Evolutionary conservation across 2,329 filamentous ascomycete genomes (phyloP), one percentile per base, ranked within the genome.

Genomic region (Cercospora nicotianae): DNA sequence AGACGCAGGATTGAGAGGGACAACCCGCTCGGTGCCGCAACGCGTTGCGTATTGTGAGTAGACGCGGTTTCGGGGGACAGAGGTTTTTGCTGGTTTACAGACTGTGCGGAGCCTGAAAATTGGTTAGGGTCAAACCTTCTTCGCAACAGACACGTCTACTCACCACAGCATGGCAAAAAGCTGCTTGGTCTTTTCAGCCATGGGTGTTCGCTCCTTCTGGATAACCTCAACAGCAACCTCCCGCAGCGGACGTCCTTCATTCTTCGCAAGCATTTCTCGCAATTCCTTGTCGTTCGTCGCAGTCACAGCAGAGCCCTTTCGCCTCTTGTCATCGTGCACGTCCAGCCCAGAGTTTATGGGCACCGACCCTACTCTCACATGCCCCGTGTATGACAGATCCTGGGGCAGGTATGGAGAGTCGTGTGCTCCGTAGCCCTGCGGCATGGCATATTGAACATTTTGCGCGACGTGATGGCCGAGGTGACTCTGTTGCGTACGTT

Each of bases 1-100:
- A 30, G 94, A 98, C 9, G 95, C 95, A 51, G 95, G 95, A 77
- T 99, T 99, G 66, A 99, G 82, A 9, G 97, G 94, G 0, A 95
- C 96, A 45, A 98, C 96, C 76, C 94, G 89, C 77, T 98, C 94
- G 5, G 91, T 96, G 53, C 92, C 94, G 80, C 95, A 99, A 70
- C 92, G 89, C 28, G 92, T 93, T 59, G 94, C 95, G 79, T 99
- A 99, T 78, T 94, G 94, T 68, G 94, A 93, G 79, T 98, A 99
- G 2, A 99, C 95, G 67, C 94, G 87, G 72, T 95, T 95, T 74
- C 95, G 87, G 6, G 95, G 93, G 0, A 98, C 94, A 5, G 95
- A 97, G 0, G 90, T 90, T 77, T 92, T 92, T 53, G 91, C 91
- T 69, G 88, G 88, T 57, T 87, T 84, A 79, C 91, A 94, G 1